Base-by-base conservation (phyloP, 257 asterid species). In the Solanum ossicruentum region DNA sequence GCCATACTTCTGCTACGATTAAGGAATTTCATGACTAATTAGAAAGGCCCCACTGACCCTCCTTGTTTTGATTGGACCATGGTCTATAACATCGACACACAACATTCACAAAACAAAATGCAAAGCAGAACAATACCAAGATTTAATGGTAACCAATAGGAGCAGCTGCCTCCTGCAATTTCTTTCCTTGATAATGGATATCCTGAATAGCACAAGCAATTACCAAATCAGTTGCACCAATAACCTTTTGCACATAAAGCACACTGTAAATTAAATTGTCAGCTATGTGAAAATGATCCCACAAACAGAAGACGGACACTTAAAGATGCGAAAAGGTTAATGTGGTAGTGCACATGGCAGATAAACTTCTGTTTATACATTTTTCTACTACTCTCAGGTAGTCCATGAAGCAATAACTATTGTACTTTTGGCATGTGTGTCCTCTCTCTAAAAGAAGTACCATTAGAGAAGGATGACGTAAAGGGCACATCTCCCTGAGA, bases 281-380 rank as follows among this genome's bases (percentile, higher is more conserved):
- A 13, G 16, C 63, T 77, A 77, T 7, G 26, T 26, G 47, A 13
- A 51, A 77, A 23, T 9, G 45, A 49, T 77, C n/a, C 51, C 16
- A 16, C 17, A 23, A 77, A 77, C 61, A 13, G 82, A 77, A 75
- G 78, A 9, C 18, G 4, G 32, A 13, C 3, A 89, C 97, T 93
- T 84, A 95, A 98, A 16, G 99, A 94, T 84, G 99, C 98, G 87
- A 94, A 94, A 90, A 94, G 99, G 90, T 95, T 95, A 92, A 72
- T 23, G 16, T 20, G 56, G 13, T 17, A 20, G 58, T 0, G 8
- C 47, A 32, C 45, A 47, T 23, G 55, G 32, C 45, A 20, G 10
- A 45, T 23, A 12, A 23, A 41, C 39, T 39, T 10, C 52, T 69
- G 49, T 69, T 39, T 5, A 16, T 43, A 69, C 15, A 69, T 17